Base-by-base conservation (phyloP, 1,284 basidiomycete genomes). In the Retiboletus fuscus region DNA sequence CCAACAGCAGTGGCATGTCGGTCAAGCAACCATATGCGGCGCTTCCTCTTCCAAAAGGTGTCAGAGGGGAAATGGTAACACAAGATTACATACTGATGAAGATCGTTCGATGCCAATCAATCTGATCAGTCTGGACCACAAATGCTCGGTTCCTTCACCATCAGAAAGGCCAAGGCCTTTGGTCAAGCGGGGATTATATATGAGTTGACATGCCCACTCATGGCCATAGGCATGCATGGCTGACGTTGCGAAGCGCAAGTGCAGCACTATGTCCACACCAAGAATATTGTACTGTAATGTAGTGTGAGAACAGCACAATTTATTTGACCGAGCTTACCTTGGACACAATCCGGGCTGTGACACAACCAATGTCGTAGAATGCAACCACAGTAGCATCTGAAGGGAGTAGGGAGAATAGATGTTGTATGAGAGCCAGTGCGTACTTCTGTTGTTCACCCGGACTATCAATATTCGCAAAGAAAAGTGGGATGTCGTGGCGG, bases 21-120 rank as follows among this genome's bases (percentile, higher is more conserved):
- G 46, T 83, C 79, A 24, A 82, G 73, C 10, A 82, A 65, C 78
- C 78, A 82, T 11, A 81, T 75, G 4, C 77, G 49, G 11, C 74
- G 63, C 15, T 71, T 41, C 39, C 39, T 41, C 39, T 41, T 41
- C 39, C 39, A 41, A 41, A 41, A 41, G 3, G 39, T 41, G 39
- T 41, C 39, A 41, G 39, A 13, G 39, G 39, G 39, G 13, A 41
- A 13, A 41, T 41, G 39, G 39, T 41, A 41, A 41, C 39, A 41
- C 39, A 41, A 41, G 39, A 24, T 24, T 49, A 49, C 22, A 49
- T 24, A 49, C 22, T 49, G 22, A 24, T 24, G 47, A 49, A 24
- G 47, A 49, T 49, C 24, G 12, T 24, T 49, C 47, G 10, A 49
- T 49, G 3, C 47, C 47, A 49, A 49, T 49, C 18, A 49, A 24